These are phyloP conservation scores for Populus simonii DNA, from an alignment of 345 rosid genomes.

Conservation along the genomic window DNA sequence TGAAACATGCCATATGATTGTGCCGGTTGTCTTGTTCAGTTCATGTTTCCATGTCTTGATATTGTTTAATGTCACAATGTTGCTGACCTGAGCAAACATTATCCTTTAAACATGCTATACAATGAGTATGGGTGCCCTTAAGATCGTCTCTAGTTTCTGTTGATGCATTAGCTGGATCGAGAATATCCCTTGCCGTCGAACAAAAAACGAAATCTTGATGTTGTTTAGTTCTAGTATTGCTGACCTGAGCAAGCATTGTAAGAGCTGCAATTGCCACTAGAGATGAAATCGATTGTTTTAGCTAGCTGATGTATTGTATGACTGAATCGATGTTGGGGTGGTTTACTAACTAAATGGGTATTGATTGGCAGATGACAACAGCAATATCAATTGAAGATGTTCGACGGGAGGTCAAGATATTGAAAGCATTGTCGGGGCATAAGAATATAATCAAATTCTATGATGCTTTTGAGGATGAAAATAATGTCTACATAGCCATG, in stretches of 20 bases:
- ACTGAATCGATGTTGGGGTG: neutral
- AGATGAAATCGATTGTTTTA: neutral
- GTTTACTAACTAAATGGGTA: constrained; percentile 6
- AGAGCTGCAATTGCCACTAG: neutral
- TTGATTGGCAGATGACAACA: constrained; percentile 75
- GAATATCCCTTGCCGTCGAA: no score
- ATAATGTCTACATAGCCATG: constrained; percentile 74
- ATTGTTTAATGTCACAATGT: neutral
- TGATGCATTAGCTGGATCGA: no score
- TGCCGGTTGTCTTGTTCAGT: no score
- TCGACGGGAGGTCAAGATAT: constrained; percentile 77
- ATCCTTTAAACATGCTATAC: neutral
- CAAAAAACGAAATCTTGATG: neutral
- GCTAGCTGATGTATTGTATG: neutral
- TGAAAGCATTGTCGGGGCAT: constrained; percentile 76
- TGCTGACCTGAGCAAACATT: neutral
- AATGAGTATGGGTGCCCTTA: no score
- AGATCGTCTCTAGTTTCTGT: no score
- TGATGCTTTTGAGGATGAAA: constrained; percentile 75
- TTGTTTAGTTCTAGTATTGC: neutral
- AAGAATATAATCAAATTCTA: constrained; percentile 65
- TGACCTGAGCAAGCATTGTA: neutral
- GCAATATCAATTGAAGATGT: constrained; percentile 82
- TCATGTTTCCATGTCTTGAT: neutral
- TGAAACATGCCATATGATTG: no score